phyloP scores from a whole-genome alignment of 163 green algal genomes.

The Botryococcus braunii region DNA sequence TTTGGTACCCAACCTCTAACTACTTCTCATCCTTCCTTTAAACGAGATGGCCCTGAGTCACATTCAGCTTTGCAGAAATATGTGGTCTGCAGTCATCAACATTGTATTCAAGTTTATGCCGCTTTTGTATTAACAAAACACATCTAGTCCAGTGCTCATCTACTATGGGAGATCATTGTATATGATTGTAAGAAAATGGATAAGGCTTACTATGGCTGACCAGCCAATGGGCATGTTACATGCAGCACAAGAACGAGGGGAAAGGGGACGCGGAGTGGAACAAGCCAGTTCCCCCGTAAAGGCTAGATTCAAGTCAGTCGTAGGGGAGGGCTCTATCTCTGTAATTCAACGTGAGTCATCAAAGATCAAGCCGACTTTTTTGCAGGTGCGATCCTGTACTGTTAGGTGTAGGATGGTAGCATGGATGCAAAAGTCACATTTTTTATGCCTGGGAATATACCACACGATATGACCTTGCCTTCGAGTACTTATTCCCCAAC shows the following conservation, averaged over 20 bases:
- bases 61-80: background rate
- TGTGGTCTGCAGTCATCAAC: background rate
- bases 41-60: background rate
- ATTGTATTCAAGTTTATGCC: too few relatives aligned
- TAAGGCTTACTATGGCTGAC: background rate
- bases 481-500: background rate
- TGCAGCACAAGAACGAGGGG: too few relatives aligned
- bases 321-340: background rate
- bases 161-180: background rate
- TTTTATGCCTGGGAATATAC: background rate
- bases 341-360: background rate
- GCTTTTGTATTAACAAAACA: background rate
- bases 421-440: too few relatives aligned
- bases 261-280: background rate
- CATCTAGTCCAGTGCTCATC: background rate
- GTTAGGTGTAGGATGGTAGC: too few relatives aligned
- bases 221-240: too few relatives aligned
- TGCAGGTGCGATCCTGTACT: background rate
- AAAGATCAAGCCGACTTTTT: constrained; percentile 1
- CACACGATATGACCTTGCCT: background rate
- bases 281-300: background rate
- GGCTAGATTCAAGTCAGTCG: background rate
- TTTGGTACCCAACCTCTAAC: background rate
- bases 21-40: background rate
- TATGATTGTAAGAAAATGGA: background rate